Evolutionary conservation across 192 early-diverging fungal genomes (phyloP).

Genomic region (Coemansia sp.): DNA sequence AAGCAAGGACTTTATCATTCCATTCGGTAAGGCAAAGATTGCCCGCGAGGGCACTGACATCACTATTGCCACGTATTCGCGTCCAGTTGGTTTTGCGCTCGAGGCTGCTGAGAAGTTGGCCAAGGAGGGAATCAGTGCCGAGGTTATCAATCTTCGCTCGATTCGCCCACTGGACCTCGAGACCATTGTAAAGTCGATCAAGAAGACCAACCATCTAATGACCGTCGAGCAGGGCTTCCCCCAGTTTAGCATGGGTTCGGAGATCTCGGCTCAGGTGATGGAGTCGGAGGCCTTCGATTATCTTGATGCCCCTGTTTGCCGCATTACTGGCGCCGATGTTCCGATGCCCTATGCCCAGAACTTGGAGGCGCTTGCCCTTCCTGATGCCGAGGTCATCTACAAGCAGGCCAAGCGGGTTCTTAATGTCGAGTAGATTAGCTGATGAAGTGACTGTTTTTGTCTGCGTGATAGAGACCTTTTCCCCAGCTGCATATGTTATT

Average conservation of each 20-base stretch:
- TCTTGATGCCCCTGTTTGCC: constrained; percentile 90
- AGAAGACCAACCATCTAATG: constrained; percentile 97
- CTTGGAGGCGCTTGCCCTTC: constrained; percentile 87
- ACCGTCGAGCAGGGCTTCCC: constrained; percentile 97
- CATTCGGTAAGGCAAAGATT: constrained; percentile 96
- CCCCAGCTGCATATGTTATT: too few species aligned
- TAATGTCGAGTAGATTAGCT: constrained; percentile 36
- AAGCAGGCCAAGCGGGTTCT: constrained; percentile 71
- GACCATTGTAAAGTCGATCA: constrained; percentile 87
- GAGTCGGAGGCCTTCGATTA: constrained; percentile 96
- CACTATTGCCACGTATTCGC: constrained; percentile 93
- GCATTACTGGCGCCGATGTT: constrained; percentile 95
- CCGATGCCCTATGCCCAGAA: constrained; percentile 97
- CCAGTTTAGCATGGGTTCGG: constrained; percentile 88
- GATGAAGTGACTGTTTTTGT: too few species aligned
- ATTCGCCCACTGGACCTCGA: constrained; percentile 94
- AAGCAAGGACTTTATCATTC: constrained; percentile 79
- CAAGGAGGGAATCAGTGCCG: constrained; percentile 76
- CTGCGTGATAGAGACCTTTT: too few species aligned
- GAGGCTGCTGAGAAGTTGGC: constrained; percentile 85
- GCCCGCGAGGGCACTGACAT: constrained; percentile 79
- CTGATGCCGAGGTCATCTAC: constrained; percentile 78
- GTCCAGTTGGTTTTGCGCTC: constrained; percentile 78
- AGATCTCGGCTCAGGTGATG: constrained; percentile 95
- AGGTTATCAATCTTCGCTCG: constrained; percentile 97